Percentiles rank a stretch among this genome's conserved stretches.
Evolutionary conservation across 192 early-diverging fungal species (phyloP).

Genomic region (Mortierella alpina): DNA sequence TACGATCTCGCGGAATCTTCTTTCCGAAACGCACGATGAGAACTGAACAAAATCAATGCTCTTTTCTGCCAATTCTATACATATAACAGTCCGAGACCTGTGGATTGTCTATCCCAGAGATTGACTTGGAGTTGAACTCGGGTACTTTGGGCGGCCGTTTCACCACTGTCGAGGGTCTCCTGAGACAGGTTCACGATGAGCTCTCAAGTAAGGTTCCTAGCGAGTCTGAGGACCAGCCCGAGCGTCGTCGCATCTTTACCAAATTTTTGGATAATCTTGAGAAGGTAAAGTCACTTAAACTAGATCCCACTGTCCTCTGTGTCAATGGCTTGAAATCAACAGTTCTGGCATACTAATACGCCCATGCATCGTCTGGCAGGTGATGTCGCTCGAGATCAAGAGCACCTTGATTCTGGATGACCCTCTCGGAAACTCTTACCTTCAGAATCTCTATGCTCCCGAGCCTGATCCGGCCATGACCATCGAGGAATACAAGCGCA

Average conservation of each 20-base stretch:
- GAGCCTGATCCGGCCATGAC: constrained; percentile 96
- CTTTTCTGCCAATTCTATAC: background rate
- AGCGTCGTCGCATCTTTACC: constrained; percentile 66
- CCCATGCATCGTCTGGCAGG: constrained; percentile 4
- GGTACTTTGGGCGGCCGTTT: constrained; percentile 96
- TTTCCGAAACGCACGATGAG: background rate
- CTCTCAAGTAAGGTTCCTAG: constrained; percentile 74
- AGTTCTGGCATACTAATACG: background rate
- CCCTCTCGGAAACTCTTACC: constrained; percentile 89
- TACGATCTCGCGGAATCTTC: background rate
- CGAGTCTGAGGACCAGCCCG: constrained; percentile 71
- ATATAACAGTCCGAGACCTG: constrained; percentile 84
- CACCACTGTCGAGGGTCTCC: constrained; percentile 94
- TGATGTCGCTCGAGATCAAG: constrained; percentile 59
- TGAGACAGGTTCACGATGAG: constrained; percentile 91
- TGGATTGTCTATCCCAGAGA: constrained; percentile 88
- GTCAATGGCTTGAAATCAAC: no score
- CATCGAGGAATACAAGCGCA: constrained; percentile 85
- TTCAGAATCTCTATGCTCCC: constrained; percentile 94
- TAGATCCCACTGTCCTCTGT: no score
- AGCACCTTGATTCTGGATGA: constrained; percentile 88
- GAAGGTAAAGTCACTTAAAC: constrained; percentile 51
- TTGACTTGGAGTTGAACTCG: constrained; percentile 84
- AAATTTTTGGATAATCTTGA: constrained; percentile 79
- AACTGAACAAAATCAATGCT: background rate